phyloP scores from a whole-genome alignment of 192 early-diverging fungal species.

The Funneliformis geosporum region DNA sequence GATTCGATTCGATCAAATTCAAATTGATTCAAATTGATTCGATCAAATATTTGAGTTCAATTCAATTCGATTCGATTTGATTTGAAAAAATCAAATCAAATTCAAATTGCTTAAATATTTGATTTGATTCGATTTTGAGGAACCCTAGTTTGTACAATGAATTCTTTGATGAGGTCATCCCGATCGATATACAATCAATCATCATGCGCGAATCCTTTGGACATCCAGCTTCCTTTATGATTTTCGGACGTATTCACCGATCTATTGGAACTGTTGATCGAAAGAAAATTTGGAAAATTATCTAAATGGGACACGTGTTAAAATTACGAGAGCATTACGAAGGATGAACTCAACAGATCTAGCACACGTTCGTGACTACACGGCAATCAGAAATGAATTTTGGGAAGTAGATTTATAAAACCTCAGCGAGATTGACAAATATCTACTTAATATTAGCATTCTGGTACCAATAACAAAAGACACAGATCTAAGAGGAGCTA shows the following conservation, averaged over 20 bases:
- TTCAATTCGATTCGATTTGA: too few species aligned
- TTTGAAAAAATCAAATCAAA: too few species aligned
- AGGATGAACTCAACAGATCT: background rate
- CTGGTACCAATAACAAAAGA: background rate
- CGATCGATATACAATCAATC: background rate
- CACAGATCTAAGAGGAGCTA: background rate
- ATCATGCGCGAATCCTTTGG: background rate
- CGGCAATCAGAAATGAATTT: conserved; percentile 2
- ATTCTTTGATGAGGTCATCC: background rate
- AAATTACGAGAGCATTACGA: background rate
- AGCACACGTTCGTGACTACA: background rate
- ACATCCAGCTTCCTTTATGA: conserved; percentile 15
- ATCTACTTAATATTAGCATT: conserved; percentile 13
- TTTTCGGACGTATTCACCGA: background rate
- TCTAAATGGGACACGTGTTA: background rate
- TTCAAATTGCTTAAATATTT: too few species aligned
- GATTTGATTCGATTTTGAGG: too few species aligned
- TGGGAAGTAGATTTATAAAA: background rate
- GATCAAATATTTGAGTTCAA: too few species aligned
- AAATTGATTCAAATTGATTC: too few species aligned
- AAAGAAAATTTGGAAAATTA: background rate
- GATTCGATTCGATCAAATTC: too few species aligned
- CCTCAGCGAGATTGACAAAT: background rate
- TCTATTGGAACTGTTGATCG: background rate
- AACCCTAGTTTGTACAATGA: background rate